Percentiles rank a stretch among this genome's conserved stretches.
Conservation (phyloP, 805 yeast species). For the Schwanniomyces pseudopolymorphus region DNA sequence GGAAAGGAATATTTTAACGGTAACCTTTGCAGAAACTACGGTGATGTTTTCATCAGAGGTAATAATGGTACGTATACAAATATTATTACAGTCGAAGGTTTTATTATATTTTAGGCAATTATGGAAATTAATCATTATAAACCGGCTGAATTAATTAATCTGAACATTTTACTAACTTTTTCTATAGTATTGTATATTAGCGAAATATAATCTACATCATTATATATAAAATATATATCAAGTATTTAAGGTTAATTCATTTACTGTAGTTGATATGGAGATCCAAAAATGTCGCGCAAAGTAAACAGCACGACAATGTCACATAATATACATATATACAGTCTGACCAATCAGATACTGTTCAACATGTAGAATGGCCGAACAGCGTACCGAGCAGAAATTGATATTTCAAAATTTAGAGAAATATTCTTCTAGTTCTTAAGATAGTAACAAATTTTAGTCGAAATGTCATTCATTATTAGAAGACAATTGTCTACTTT, state of each 20-base stretch:
- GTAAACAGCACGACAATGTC: background rate
- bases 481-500: slow-evolving; percentile 93
- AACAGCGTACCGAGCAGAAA: slow-evolving; percentile 2
- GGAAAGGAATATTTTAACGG: slow-evolving; percentile 65
- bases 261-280: background rate
- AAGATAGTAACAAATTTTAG: background rate
- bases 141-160: background rate
- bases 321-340: background rate
- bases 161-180: slow-evolving; percentile 21
- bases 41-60: slow-evolving; percentile 85
- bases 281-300: background rate
- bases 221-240: background rate
- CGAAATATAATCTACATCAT: slow-evolving; percentile 22
- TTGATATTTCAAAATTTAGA: slow-evolving; percentile 1
- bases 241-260: background rate
- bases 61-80: slow-evolving; percentile 78
- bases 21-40: slow-evolving; percentile 49
- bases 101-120: too few relatives aligned
- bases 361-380: slow-evolving; percentile 5
- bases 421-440: slow-evolving; percentile 1
- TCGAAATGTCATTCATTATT: slow-evolving; percentile 72
- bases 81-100: too few relatives aligned
- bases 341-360: background rate
- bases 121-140: background rate
- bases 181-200: slow-evolving; percentile 42